These are phyloP conservation scores for Halteria grandinella DNA, from an alignment of 73 alveolate species.

Conservation along the genomic window DNA sequence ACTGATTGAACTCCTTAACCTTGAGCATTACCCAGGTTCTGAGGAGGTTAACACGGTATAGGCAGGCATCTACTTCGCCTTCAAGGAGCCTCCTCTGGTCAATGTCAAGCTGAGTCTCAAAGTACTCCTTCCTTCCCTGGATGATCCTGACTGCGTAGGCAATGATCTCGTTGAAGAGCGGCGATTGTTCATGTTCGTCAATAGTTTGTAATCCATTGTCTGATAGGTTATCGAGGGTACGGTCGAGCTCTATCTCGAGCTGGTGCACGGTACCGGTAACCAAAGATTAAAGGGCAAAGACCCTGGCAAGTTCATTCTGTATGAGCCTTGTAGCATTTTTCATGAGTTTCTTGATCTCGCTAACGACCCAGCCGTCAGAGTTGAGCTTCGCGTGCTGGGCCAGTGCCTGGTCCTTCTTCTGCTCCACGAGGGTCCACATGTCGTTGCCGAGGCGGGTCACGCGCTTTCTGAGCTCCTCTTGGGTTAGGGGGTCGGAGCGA, in stretches of 20 bases:
- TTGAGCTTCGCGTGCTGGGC: slow-evolving; percentile 86
- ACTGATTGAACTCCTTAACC: slow-evolving; percentile 76
- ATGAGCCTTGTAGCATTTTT: slow-evolving; percentile 57
- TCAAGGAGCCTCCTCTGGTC: slow-evolving; percentile 54
- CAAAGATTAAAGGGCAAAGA: background rate
- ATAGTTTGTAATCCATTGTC: background rate
- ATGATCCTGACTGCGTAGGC: slow-evolving; percentile 11
- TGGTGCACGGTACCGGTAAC: background rate
- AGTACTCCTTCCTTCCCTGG: slow-evolving; percentile 67
- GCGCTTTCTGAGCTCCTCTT: slow-evolving; percentile 96
- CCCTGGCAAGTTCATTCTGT: slow-evolving; percentile 38
- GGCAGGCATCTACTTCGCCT: slow-evolving; percentile 78
- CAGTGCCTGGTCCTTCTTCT: slow-evolving; percentile 88
- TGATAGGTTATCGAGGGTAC: background rate
- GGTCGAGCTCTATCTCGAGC: background rate
- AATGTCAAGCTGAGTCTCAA: slow-evolving; percentile 71
- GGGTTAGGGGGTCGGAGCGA: slow-evolving; percentile 95
- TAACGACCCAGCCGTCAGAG: slow-evolving; percentile 91
- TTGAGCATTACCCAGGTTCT: slow-evolving; percentile 79
- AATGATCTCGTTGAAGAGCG: background rate
- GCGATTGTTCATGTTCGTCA: slow-evolving; percentile 6
- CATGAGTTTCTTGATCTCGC: slow-evolving; percentile 85
- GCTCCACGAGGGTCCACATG: slow-evolving; percentile 88
- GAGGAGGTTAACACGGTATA: slow-evolving; percentile 79
- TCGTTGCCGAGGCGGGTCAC: slow-evolving; percentile 92